These are phyloP conservation scores for Verticillium klebahnii DNA, from an alignment of 2,329 filamentous ascomycete species.

Conservation along the genomic window DNA sequence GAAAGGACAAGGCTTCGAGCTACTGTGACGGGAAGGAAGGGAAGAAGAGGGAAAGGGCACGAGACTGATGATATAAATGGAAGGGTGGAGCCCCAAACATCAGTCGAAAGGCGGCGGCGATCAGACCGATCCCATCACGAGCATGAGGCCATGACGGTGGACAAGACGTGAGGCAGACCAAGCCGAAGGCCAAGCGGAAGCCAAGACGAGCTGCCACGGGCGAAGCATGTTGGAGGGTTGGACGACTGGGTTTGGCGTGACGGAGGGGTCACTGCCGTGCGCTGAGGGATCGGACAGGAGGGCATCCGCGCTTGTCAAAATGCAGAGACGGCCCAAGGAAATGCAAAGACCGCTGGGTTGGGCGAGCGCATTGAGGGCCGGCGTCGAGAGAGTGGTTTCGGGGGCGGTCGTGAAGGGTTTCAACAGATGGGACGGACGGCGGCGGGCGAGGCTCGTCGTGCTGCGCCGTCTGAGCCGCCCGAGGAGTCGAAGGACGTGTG, in stretches of 20 bases:
- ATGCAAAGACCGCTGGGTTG: background rate
- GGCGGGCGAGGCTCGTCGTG: background rate
- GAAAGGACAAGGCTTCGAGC: background rate
- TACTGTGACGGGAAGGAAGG: background rate
- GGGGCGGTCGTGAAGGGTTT: background rate
- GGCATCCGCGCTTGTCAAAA: background rate
- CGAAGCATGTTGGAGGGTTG: background rate
- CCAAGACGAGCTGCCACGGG: background rate
- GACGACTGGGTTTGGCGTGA: background rate
- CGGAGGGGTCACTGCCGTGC: background rate
- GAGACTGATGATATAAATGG: constrained; percentile 2
- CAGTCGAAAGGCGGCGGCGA: constrained; percentile 2
- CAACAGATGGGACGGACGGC: background rate
- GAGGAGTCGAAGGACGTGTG: background rate
- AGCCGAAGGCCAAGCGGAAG: background rate
- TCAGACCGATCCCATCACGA: constrained; percentile 2
- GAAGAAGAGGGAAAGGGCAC: background rate
- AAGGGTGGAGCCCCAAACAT: constrained; percentile 1
- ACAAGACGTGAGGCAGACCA: background rate
- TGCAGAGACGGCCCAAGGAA: background rate
- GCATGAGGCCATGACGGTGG: background rate
- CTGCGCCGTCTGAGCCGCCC: background rate
- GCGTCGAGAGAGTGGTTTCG: background rate
- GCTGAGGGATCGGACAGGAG: background rate
- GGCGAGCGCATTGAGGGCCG: background rate